phyloP scores from a whole-genome alignment of 2,329 filamentous ascomycete genomes.

The Pseudogymnoascus sp. region DNA sequence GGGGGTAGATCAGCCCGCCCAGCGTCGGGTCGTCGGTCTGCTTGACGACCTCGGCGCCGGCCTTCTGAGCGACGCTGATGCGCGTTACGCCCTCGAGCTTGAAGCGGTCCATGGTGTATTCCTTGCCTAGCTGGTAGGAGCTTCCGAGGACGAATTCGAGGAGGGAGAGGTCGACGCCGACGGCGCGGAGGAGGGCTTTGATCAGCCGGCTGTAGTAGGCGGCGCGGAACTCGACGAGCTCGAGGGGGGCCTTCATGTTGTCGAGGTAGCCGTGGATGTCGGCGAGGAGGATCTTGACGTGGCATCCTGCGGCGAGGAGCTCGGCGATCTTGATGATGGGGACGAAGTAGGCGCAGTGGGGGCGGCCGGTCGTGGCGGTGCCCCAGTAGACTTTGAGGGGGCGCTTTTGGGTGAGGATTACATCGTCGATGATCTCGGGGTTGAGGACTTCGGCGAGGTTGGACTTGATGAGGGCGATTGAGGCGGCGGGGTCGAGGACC shows the following conservation, averaged over 20 bases:
- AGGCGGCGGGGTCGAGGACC: slow-evolving; percentile 42
- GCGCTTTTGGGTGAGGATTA: slow-evolving; percentile 60
- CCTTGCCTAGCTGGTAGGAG: slow-evolving; percentile 63
- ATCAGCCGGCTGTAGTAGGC: slow-evolving; percentile 78
- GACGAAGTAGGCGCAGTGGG: slow-evolving; percentile 85
- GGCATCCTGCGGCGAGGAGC: slow-evolving; percentile 74
- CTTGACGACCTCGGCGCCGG: slow-evolving; percentile 90
- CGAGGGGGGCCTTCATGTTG: slow-evolving; percentile 78
- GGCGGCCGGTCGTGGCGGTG: slow-evolving; percentile 76
- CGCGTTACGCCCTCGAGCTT: slow-evolving; percentile 44
- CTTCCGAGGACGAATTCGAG: slow-evolving; percentile 79
- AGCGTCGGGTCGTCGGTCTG: slow-evolving; percentile 71
- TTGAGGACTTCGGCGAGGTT: slow-evolving; percentile 79
- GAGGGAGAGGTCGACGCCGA: slow-evolving; percentile 69
- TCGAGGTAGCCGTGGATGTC: slow-evolving; percentile 71
- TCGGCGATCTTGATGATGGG: slow-evolving; percentile 85
- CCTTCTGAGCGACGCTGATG: slow-evolving; percentile 59
- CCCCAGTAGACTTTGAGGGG: slow-evolving; percentile 79
- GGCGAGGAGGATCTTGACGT: slow-evolving; percentile 67
- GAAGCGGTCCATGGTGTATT: slow-evolving; percentile 86
- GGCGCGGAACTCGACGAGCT: slow-evolving; percentile 73
- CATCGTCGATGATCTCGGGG: slow-evolving; percentile 69
- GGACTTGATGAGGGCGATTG: slow-evolving; percentile 66
- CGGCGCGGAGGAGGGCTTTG: slow-evolving; percentile 63
- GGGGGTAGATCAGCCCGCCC: slow-evolving; percentile 69